Evolutionary conservation across 1,284 basidiomycete genomes (phyloP), one percentile per base, ranked within the genome.

Genomic region (Pseudozyma flocculosa): DNA sequence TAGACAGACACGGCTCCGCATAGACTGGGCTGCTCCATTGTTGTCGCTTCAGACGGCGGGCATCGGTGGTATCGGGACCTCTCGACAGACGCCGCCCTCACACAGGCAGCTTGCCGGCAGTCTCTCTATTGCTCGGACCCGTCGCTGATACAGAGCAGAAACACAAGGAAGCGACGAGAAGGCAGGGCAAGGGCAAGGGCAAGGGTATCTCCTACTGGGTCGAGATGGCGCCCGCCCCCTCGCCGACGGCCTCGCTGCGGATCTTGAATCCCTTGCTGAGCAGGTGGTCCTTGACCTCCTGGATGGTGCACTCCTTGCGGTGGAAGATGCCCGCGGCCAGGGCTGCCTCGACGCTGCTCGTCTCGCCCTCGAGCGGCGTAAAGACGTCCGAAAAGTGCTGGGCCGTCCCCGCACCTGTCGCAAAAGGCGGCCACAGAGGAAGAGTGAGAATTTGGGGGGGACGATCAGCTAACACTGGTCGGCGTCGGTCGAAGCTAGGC

Each of bases 311-410:
- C 78, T 97, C 89, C 53, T 84, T 85, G 30, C 95, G 83, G 80
- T 99, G 95, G 81, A 99, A 99, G 70, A 98, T 96, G 4, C 95
- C 95, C 17, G 95, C 95, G 4, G 95, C 95, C 50, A 99, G 80
- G 0, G 90, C 95, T 30, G 95, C 92, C 80, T 98, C 95, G 0
- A 87, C 91, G 3, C 62, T 65, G 8, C 26, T 40, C 19, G 40
- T 45, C 11, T 45, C 21, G 9, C 26, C 46, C 1, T 40, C 21
- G 9, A 40, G 50, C 32, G 48, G 26, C 1, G 54, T 58, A 29
- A 76, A 76, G 22, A 95, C 88, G 49, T 92, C 84, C 29, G 86
- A 84, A 78, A 99, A 98, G 80, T 99, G 90, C 47, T 84, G 83
- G 11, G 83, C 80, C 32, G 80, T 82, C 5, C 95, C 95, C 22